A percentile compares a stretch with the other conserved stretches of the same genome.
Evolutionary conservation across 208 protist species (phyloP).

Genomic region (Chromosphaera perkinsii): DNA sequence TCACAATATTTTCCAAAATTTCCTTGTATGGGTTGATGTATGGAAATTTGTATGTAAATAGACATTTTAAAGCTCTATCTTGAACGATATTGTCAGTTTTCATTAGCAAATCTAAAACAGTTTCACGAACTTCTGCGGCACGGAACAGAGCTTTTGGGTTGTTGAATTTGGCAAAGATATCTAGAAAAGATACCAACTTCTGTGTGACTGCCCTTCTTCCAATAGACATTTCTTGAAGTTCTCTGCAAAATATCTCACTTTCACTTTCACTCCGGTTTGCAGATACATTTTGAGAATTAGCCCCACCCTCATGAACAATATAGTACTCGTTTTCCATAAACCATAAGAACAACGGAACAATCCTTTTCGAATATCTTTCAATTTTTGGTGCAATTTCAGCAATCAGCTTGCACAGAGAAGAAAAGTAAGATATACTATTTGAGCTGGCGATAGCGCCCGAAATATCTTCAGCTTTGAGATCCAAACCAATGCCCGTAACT

Average conservation of each 20-base stretch:
- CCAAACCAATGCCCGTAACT: no score
- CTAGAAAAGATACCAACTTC: background rate
- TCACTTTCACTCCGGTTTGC: background rate
- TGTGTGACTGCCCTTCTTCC: background rate
- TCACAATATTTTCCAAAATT: background rate
- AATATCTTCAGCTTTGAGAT: no score
- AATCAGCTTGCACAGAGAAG: no score
- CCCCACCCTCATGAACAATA: background rate
- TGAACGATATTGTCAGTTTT: conserved; percentile 15
- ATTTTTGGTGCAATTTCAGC: no score
- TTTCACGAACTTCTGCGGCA: background rate
- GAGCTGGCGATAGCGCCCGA: no score
- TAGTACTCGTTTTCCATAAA: conserved; percentile 4
- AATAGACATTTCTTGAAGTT: no score
- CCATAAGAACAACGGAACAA: background rate
- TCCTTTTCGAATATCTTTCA: background rate
- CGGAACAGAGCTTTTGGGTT: conserved; percentile 11
- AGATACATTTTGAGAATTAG: background rate
- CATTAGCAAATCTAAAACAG: conserved; percentile 14
- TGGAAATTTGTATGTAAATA: conserved; percentile 6
- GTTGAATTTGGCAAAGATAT: conserved; percentile 10
- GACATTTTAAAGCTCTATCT: conserved; percentile 13
- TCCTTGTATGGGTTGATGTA: conserved; percentile 14
- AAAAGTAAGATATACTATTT: no score
- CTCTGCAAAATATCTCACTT: background rate